A percentile compares a stretch with the other conserved stretches of the same genome.
Evolutionary conservation across 2,329 filamentous ascomycete genomes (phyloP).

Genomic region (Xylariales sp.): DNA sequence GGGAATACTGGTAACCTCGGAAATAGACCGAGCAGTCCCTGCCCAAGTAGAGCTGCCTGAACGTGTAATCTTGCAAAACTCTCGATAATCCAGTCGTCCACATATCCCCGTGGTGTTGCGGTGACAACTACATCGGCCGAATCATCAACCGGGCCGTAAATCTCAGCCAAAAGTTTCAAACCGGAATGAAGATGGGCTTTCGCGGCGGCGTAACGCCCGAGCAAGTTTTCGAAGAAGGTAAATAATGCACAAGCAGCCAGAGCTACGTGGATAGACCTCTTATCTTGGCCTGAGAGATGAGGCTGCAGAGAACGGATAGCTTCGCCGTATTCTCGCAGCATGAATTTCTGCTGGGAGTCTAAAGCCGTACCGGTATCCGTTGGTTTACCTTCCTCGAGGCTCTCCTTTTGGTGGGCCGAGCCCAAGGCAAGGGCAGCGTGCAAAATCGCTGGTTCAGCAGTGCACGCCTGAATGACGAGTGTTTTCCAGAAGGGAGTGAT

Average conservation of each 20-base stretch:
- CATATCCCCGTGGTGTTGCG: constrained; percentile 42
- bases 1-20: constrained; percentile 31
- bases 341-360: constrained; percentile 44
- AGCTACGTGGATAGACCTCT: constrained; percentile 51
- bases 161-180: constrained; percentile 51
- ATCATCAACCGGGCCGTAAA: constrained; percentile 26
- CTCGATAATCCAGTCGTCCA: constrained; percentile 58
- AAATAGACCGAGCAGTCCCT: constrained; percentile 38
- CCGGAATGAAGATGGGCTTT: constrained; percentile 58
- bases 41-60: constrained; percentile 47
- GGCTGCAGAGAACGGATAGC: constrained; percentile 54
- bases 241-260: constrained; percentile 55
- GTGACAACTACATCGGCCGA: constrained; percentile 21
- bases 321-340: constrained; percentile 52
- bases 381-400: constrained; percentile 13
- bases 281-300: constrained; percentile 46
- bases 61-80: constrained; percentile 52
- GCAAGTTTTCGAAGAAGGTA: constrained; percentile 50
- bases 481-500: constrained; percentile 53
- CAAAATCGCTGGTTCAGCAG: constrained; percentile 54
- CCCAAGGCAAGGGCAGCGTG: constrained; percentile 55
- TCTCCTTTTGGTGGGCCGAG: constrained; percentile 49
- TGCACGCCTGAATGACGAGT: constrained; percentile 52
- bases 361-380: constrained; percentile 11
- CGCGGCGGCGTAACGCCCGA: constrained; percentile 53